Percentiles rank a stretch among this genome's conserved stretches.
Conservation (phyloP, 2,329 filamentous ascomycete species). For the Aspergillus aculeatinus region DNA sequence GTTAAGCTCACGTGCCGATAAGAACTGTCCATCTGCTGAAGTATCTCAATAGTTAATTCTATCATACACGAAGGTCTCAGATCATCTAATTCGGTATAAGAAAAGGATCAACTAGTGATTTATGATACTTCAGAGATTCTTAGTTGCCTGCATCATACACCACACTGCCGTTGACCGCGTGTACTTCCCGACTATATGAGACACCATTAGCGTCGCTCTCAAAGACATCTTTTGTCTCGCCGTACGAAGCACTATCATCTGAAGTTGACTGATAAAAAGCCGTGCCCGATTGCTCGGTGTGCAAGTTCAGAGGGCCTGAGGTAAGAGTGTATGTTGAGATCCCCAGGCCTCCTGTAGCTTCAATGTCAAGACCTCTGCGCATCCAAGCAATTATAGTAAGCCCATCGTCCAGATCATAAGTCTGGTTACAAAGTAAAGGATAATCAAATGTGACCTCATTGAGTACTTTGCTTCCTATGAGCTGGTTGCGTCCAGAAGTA, state of each 20-base stretch:
- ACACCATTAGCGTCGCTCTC: slow-evolving; percentile 22
- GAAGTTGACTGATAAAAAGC: slow-evolving; percentile 27
- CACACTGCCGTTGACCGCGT: slow-evolving; percentile 30
- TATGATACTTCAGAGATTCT: neutral
- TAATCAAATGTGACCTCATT: slow-evolving; percentile 53
- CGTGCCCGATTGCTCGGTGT: slow-evolving; percentile 31
- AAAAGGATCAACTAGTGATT: neutral
- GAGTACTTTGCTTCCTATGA: slow-evolving; percentile 39
- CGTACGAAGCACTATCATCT: slow-evolving; percentile 23
- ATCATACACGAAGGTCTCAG: too few relatives aligned
- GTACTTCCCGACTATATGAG: slow-evolving; percentile 24
- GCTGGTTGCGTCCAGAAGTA: slow-evolving; percentile 47
- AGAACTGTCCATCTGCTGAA: neutral
- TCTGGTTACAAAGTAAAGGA: slow-evolving; percentile 60
- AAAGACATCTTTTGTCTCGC: slow-evolving; percentile 31
- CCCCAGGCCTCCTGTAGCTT: slow-evolving; percentile 40
- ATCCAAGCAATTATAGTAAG: slow-evolving; percentile 52
- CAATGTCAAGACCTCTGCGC: slow-evolving; percentile 50
- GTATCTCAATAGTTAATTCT: too few relatives aligned
- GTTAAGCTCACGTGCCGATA: slow-evolving; percentile 21
- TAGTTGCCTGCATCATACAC: slow-evolving; percentile 16
- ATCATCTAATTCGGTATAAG: neutral
- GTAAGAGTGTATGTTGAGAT: slow-evolving; percentile 62
- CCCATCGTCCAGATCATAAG: slow-evolving; percentile 49
- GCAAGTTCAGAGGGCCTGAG: slow-evolving; percentile 25